A percentile compares a stretch with the other conserved stretches of the same genome.
phyloP scores from a whole-genome alignment of 2,329 filamentous ascomycete genomes.

The Fusarium sp. region DNA sequence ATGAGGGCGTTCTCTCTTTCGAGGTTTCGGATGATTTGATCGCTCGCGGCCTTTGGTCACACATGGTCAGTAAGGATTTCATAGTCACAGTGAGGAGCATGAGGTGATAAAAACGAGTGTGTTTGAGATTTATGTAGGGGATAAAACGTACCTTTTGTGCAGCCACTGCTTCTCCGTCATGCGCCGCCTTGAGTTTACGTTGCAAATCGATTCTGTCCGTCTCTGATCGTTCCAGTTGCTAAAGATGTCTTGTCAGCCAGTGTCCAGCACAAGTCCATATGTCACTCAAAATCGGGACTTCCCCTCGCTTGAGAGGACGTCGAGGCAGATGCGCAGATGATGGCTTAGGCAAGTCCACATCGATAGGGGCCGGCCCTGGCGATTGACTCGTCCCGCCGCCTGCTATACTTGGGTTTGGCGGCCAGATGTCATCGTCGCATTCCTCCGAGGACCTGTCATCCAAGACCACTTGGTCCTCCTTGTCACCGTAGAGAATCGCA shows the following conservation, averaged over 20 bases:
- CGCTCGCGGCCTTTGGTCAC: constrained; percentile 62
- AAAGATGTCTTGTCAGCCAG: constrained; percentile 35
- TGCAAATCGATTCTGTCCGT: constrained; percentile 71
- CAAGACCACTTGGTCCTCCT: constrained; percentile 29
- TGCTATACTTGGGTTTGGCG: background rate
- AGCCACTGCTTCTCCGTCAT: constrained; percentile 64
- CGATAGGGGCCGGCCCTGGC: background rate
- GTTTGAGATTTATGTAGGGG: constrained; percentile 9
- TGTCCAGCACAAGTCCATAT: background rate
- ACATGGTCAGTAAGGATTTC: constrained; percentile 31
- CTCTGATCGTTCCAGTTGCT: constrained; percentile 74
- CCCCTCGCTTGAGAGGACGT: constrained; percentile 12
- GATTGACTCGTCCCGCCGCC: background rate
- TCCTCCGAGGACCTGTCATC: background rate
- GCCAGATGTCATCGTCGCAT: constrained; percentile 1
- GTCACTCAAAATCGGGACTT: background rate
- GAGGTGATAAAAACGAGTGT: constrained; percentile 1
- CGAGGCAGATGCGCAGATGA: constrained; percentile 9
- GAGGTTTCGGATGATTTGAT: constrained; percentile 76
- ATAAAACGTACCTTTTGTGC: constrained; percentile 67
- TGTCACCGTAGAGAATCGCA: constrained; percentile 22
- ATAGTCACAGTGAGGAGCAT: constrained; percentile 2
- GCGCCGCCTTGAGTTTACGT: constrained; percentile 67
- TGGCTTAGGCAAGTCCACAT: background rate
- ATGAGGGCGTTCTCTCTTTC: constrained; percentile 85